Base-by-base conservation (phyloP, 2,329 filamentous ascomycete species). In the Madurella fahalii region DNA sequence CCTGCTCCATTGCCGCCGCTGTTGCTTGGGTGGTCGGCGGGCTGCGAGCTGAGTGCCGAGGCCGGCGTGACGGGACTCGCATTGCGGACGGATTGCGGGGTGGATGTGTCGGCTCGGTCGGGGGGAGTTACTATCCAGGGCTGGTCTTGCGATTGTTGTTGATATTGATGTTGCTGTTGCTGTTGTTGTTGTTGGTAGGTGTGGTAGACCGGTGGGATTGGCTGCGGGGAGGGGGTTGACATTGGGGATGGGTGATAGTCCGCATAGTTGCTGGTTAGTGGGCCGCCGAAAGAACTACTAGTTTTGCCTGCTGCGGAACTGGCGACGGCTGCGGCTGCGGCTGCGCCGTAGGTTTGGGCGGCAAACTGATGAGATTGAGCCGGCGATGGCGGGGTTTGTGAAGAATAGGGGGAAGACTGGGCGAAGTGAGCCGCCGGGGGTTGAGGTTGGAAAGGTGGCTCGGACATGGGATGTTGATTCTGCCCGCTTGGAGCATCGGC, bases 71-170 rank as follows among this genome's bases (percentile, higher is more conserved):
- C 52, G 30, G 56, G 52, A 2, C 31, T 50, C 16, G 41, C 17
- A 37, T 45, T 50, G 43, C 55, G 50, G 50, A 43, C 55, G 50
- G 50, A 55, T 55, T 5, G 49, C 41, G 56, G 56, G 1, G 56
- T 58, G 2, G 52, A 50, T 16, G 18, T 55, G 25, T 34, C 42
- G 15, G 25, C 44, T 18, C 54, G 43, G 47, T 57, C 51, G 1
- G 16, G 12, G 43, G 43, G 20, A 31, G 11, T 13, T 18, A 4
- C 7, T 18, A 4, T 2, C 46, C 46, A 46, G 32, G 47, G 5
- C 4, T 40, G 40, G 42, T 50, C 47, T 9, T 45, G 17, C 9
- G 49, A 44, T 2, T 30, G 47, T 8, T 20, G 43, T 11, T 47
- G 18, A 13, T 43, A 43, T 15, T 50, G n/a, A n/a, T 30, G 44